Evolutionary conservation across 345 rosid species (phyloP), one percentile per base, ranked within the genome.

Genomic region (Turnera subulata): DNA sequence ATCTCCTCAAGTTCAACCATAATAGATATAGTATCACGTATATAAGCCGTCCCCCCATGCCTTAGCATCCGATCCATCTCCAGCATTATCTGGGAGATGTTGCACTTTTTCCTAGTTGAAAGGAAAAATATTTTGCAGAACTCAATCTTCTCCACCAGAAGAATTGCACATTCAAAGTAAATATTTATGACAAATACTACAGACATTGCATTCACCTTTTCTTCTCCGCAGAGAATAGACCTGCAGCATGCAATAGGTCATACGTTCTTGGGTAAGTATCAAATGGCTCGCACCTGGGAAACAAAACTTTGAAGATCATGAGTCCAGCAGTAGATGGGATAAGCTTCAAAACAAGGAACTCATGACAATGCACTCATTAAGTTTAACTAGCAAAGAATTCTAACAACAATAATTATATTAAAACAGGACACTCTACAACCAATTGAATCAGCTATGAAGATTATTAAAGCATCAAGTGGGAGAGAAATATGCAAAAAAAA

Each of bases 221-320:
- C 45, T 15, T 40, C 74, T 83, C 87, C 7, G 56, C 70, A 18
- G 86, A 79, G 71, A 85, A 79, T 62, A 82, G 76, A 39, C 84
- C 71, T 52, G 82, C 75, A 61, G 85, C 84, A 33, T 86, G 89
- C 70, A 86, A 58, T 29, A 83, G 61, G 58, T 86, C 89, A 50
- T 79, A 86, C 6, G 84, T 81, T 65, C 85, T 78, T 44, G 93
- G 89, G 51, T 81, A 86, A 11, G 87, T 79, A 35, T 81, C 84
- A 45, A 83, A 81, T 48, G 84, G 77, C 70, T 83, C 87, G 59
- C 85, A 83, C 87, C 94, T 76, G 58, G 40, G 12, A 55, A 46
- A 56, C 50, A 22, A 33, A 37, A 39, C 17, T 42, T 57, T 19
- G 42, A 53, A 49, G 58, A 23, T n/a, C 25, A 10, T 39, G 15